Conservation (phyloP, 2,329 filamentous ascomycete species). For the Calonectria montana region DNA sequence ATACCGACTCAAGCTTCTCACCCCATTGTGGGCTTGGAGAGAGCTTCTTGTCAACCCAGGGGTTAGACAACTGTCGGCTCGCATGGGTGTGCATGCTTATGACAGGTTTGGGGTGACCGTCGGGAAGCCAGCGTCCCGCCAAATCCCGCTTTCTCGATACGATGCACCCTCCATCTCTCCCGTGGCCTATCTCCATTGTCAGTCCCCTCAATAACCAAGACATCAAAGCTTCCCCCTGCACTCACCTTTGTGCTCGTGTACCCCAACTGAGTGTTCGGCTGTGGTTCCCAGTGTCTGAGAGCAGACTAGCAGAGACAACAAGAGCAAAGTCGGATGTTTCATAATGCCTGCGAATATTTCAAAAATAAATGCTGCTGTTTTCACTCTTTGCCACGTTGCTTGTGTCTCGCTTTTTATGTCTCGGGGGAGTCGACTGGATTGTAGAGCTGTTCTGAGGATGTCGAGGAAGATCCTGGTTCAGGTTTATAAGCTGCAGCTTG, state of each 20-base stretch:
- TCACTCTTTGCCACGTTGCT: not conserved
- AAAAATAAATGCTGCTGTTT: not conserved
- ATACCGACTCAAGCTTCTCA: slow-evolving; percentile 9
- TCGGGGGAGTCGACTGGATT: not conserved
- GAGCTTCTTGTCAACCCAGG: slow-evolving; percentile 10
- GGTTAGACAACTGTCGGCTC: not conserved
- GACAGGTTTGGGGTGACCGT: not conserved
- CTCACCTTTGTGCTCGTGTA: not conserved
- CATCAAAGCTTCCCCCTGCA: not conserved
- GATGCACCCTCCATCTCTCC: not conserved
- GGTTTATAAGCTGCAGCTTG: not conserved
- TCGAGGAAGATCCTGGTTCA: not conserved
- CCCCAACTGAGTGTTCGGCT: not conserved
- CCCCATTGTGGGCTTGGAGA: slow-evolving; percentile 14
- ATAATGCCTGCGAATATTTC: not conserved
- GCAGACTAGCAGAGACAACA: slow-evolving; percentile 8
- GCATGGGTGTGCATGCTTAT: not conserved
- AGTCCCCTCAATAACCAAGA: not conserved
- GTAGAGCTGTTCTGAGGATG: not conserved
- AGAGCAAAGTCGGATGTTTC: slow-evolving; percentile 5
- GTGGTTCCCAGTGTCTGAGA: not conserved
- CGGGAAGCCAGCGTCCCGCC: not conserved
- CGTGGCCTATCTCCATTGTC: not conserved
- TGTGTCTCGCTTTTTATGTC: not conserved
- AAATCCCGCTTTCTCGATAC: not conserved